Conservation (phyloP, 305 asterid genomes). For the Fraxinus paxiana region DNA sequence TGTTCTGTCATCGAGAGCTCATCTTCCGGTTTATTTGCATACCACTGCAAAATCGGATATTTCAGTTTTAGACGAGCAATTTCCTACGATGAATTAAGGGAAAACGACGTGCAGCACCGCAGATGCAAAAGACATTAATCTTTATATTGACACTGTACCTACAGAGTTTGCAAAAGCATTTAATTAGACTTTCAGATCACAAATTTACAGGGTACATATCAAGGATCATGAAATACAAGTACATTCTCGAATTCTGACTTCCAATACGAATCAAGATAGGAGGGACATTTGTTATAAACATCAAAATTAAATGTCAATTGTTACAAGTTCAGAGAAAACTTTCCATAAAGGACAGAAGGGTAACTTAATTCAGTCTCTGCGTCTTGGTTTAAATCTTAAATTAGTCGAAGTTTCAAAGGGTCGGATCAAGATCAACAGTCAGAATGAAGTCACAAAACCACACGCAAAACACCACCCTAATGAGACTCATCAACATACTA, state of each 20-base stretch:
- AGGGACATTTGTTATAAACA: background rate
- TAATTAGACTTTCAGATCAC: background rate
- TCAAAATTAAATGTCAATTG: background rate
- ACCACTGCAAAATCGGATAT: constrained; percentile 18
- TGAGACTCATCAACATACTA: background rate
- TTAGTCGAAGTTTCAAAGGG: background rate
- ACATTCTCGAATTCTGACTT: background rate
- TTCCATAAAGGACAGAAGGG: background rate
- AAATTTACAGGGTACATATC: background rate
- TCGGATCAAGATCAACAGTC: background rate
- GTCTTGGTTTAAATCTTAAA: background rate
- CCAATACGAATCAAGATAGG: background rate
- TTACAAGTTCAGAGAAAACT: background rate
- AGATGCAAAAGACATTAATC: constrained; percentile 3
- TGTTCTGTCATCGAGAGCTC: background rate
- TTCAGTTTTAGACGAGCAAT: constrained; percentile 10
- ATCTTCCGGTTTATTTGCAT: constrained; percentile 15
- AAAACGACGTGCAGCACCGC: background rate
- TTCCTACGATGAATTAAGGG: constrained; percentile 13
- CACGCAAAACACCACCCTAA: background rate
- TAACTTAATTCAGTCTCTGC: background rate
- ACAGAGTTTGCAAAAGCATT: background rate
- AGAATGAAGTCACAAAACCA: background rate
- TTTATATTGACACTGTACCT: constrained; percentile 8
- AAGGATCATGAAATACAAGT: background rate